A percentile compares a stretch with the other conserved stretches of the same genome.
These are phyloP conservation scores for Backusella tarrabulga DNA, from an alignment of 192 early-diverging fungal species.

Conservation along the genomic window DNA sequence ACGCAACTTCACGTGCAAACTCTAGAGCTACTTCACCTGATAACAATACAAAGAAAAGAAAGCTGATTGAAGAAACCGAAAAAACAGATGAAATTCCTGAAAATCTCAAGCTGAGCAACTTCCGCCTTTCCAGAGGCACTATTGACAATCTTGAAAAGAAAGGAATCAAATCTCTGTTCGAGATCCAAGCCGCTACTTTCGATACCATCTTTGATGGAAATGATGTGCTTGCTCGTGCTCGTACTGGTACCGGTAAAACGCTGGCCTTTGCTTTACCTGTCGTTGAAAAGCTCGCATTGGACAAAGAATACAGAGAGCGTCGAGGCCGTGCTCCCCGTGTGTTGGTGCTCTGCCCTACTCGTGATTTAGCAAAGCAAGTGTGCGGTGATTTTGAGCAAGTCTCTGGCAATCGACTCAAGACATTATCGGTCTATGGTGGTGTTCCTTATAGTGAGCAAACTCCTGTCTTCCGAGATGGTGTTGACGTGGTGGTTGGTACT, in stretches of 20 bases:
- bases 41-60: conserved; percentile 39
- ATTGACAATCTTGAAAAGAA: conserved; percentile 65
- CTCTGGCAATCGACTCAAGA: conserved; percentile 54
- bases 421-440: conserved; percentile 86
- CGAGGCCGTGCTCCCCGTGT: conserved; percentile 53
- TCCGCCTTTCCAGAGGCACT: conserved; percentile 65
- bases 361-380: conserved; percentile 89
- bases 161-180: conserved; percentile 84
- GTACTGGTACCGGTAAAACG: conserved; percentile 82
- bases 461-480: conserved; percentile 65
- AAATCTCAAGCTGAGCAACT: conserved; percentile 54
- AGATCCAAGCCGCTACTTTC: conserved; percentile 91
- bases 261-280: conserved; percentile 78
- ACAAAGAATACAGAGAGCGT: conserved; percentile 33
- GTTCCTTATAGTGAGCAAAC: conserved; percentile 85
- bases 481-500: conserved; percentile 80
- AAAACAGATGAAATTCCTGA: conserved; percentile 46
- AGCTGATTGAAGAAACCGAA: conserved; percentile 29
- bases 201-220: conserved; percentile 72
- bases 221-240: conserved; percentile 70
- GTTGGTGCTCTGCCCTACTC: conserved; percentile 70
- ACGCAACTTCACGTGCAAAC: not conserved
- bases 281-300: conserved; percentile 53
- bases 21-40: conserved; percentile 8
- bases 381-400: conserved; percentile 75